Evolutionary conservation across 306 rosid species (phyloP).

Genomic region (Betula pendula): DNA sequence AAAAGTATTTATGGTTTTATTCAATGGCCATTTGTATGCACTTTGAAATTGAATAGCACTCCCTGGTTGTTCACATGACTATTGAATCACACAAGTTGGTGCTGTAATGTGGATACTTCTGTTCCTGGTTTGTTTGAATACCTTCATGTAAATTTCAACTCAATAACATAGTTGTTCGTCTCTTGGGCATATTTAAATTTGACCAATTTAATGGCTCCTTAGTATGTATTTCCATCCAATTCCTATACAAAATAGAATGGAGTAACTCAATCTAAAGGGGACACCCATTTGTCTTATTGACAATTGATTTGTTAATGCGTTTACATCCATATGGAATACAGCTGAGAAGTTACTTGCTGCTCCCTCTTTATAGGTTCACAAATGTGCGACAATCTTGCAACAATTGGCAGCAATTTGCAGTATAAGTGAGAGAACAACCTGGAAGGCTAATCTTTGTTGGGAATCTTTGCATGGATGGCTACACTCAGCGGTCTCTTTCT

Average conservation of each 20-base stretch:
- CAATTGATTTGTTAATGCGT: conserved; percentile 3
- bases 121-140: background rate
- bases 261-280: background rate
- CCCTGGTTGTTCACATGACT: background rate
- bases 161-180: conserved; percentile 8
- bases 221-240: background rate
- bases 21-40: too few relatives aligned
- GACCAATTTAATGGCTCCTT: background rate
- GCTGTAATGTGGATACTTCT: background rate
- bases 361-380: conserved; percentile 70
- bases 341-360: conserved; percentile 23
- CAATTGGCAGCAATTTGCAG: conserved; percentile 89
- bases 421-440: conserved; percentile 73
- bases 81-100: background rate
- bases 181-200: conserved; percentile 2
- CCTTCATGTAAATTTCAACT: background rate
- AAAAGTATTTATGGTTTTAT: too few relatives aligned
- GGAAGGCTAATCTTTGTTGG: conserved; percentile 77
- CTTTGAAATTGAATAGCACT: background rate
- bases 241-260: background rate
- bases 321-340: conserved; percentile 21
- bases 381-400: conserved; percentile 94
- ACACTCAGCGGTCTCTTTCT: conserved; percentile 73
- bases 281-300: background rate
- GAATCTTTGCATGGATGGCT: conserved; percentile 89